Evolutionary conservation across 2,329 filamentous ascomycete genomes (phyloP), one percentile per base, ranked within the genome.

Genomic region (Aspergillus cejpii): DNA sequence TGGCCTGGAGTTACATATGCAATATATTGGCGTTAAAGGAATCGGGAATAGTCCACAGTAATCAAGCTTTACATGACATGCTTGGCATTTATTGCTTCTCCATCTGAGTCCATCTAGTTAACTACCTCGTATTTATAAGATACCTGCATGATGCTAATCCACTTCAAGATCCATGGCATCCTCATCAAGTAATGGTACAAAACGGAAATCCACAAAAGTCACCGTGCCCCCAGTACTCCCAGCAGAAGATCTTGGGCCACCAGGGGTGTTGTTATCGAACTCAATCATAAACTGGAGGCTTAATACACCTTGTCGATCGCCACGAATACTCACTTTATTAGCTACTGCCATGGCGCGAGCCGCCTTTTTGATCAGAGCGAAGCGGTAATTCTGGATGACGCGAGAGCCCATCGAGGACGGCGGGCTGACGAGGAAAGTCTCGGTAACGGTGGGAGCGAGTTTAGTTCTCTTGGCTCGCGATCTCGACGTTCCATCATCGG

Each of bases 231-330:
- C 52, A 15, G 46, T 42, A 11, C 46, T 48, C 10, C 55, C 52
- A 29, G 52, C 56, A 19, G 55, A 48, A 21, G 47, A 21, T 36
- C 52, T 53, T n/a, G 39, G 29, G 23, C 55, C 57, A 31, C 42
- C 43, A 34, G 52, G 47, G 6, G 48, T 48, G 34, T 78, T 77
- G 5, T 78, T 78, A 50, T 92, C 87, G 33, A 90, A 75, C 62
- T 96, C 88, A 12, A 98, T 84, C 85, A 98, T 92, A 59, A 97
- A 96, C 62, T 98, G 92, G 63, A 97, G 70, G 66, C 87, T 96
- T 52, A 98, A 67, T 23, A 98, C 91, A 0, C 92, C 91, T 62
- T 95, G 87, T 1, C 79, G 76, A 66, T 98, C 92, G 0, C 88
- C 84, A 12, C 92, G 77, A 49, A 98, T 77, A 62, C 89, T 95